These are phyloP conservation scores for Omphalotus olearius DNA, from an alignment of 1,284 basidiomycete genomes.

Conservation along the genomic window DNA sequence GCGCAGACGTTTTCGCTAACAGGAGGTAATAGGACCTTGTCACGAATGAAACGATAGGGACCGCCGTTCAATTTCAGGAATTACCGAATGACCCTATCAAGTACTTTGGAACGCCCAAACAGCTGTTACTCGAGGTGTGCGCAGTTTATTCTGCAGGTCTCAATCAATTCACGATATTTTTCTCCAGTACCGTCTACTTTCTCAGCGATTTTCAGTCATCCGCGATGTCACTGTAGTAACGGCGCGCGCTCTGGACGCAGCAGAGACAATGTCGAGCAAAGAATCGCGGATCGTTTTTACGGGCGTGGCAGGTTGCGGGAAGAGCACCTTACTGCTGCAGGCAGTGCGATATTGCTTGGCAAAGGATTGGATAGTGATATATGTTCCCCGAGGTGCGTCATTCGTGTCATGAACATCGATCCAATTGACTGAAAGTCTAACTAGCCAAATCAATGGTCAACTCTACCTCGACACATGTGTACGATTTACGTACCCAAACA, in stretches of 20 bases:
- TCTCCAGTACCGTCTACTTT: slow-evolving; percentile 61
- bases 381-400: slow-evolving; percentile 72
- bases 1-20: background rate
- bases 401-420: background rate
- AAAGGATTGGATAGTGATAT: slow-evolving; percentile 82
- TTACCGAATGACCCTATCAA: slow-evolving; percentile 46
- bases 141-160: background rate
- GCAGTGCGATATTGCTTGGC: slow-evolving; percentile 69
- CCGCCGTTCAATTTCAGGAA: slow-evolving; percentile 37
- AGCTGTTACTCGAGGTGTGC: slow-evolving; percentile 59
- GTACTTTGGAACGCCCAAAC: slow-evolving; percentile 64
- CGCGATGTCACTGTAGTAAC: slow-evolving; percentile 56
- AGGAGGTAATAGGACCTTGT: slow-evolving; percentile 29
- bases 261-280: slow-evolving; percentile 36
- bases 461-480: slow-evolving; percentile 72
- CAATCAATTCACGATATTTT: background rate
- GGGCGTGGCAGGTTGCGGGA: slow-evolving; percentile 82
- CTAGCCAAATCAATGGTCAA: slow-evolving; percentile 67
- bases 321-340: slow-evolving; percentile 82
- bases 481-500: slow-evolving; percentile 71
- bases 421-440: slow-evolving; percentile 26
- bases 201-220: slow-evolving; percentile 62
- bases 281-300: slow-evolving; percentile 58
- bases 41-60: slow-evolving; percentile 33
- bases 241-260: slow-evolving; percentile 45